A percentile compares a stretch with the other conserved stretches of the same genome.
phyloP scores from a whole-genome alignment of 192 early-diverging fungal genomes.

The Gryganskiella cystojenkinii region DNA sequence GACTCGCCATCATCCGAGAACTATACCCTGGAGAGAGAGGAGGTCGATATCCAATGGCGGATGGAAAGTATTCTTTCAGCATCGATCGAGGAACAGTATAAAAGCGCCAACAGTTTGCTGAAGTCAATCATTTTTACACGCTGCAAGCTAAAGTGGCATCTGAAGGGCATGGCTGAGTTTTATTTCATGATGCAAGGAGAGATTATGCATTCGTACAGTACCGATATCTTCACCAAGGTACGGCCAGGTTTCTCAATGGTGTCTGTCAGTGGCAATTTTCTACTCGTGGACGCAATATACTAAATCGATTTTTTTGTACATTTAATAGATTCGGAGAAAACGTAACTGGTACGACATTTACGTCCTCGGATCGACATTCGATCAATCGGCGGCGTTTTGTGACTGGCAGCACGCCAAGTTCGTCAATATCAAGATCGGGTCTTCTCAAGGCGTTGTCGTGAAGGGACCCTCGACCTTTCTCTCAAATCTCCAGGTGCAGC shows the following conservation, averaged over 20 bases:
- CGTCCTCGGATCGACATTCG: conserved; percentile 32
- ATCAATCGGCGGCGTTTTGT: conserved; percentile 11
- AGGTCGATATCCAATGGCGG: conserved; percentile 13
- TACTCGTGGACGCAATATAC: too few species aligned
- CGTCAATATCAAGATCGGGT: conserved; percentile 19
- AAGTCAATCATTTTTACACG: conserved; percentile 24
- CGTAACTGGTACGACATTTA: conserved; percentile 37
- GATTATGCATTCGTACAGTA: conserved; percentile 31
- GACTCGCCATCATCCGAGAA: neutral
- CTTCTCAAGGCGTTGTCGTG: neutral
- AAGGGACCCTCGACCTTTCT: conserved; percentile 4
- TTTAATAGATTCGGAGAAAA: conserved; percentile 20
- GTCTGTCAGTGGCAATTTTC: too few species aligned
- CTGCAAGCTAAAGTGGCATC: conserved; percentile 33
- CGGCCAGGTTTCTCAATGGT: too few species aligned
- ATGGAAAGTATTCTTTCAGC: conserved; percentile 15
- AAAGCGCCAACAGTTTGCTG: conserved; percentile 12
- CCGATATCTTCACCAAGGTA: conserved; percentile 35
- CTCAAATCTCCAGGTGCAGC: neutral
- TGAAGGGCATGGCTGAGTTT: conserved; percentile 43
- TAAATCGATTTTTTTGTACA: too few species aligned
- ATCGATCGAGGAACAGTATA: conserved; percentile 29
- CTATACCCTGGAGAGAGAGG: neutral
- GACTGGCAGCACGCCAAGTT: conserved; percentile 34
- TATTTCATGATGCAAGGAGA: conserved; percentile 50